A percentile compares a stretch with the other conserved stretches of the same genome.
These are phyloP conservation scores for Corrigiola litoralis DNA, from an alignment of 179 eudicot genomes.

Conservation along the genomic window DNA sequence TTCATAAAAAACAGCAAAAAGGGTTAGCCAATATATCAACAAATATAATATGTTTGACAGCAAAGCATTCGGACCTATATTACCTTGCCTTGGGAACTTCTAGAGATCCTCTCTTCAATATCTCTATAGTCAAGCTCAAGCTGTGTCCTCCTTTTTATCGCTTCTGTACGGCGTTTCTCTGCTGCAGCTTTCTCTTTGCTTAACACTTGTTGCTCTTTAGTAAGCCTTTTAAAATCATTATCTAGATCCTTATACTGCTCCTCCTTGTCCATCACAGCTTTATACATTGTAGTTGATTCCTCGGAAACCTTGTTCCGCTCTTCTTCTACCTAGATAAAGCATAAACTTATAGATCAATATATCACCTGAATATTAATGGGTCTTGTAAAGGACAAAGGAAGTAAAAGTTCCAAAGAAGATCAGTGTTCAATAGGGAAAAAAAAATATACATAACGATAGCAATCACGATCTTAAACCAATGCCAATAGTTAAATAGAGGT, in stretches of 20 bases:
- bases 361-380: neutral
- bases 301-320: conserved; percentile 65
- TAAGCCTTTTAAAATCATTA: conserved; percentile 66
- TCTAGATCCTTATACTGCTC: conserved; percentile 79
- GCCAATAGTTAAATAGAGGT: neutral
- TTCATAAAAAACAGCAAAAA: neutral
- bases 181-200: conserved; percentile 73
- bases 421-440: too few species aligned
- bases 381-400: neutral
- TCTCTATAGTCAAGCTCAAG: conserved; percentile 88
- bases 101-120: conserved; percentile 63
- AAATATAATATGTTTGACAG: neutral
- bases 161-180: conserved; percentile 68
- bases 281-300: conserved; percentile 62
- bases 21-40: neutral
- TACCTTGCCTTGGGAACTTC: conserved; percentile 63
- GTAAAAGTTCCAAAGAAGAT: too few species aligned
- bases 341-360: neutral
- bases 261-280: conserved; percentile 67
- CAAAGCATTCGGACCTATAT: neutral
- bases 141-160: conserved; percentile 69
- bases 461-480: neutral
- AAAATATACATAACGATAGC: neutral
- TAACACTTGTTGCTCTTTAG: conserved; percentile 72
- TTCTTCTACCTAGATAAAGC: conserved; percentile 63